phyloP scores from a whole-genome alignment of 306 rosid species.

The Inga laurina region DNA sequence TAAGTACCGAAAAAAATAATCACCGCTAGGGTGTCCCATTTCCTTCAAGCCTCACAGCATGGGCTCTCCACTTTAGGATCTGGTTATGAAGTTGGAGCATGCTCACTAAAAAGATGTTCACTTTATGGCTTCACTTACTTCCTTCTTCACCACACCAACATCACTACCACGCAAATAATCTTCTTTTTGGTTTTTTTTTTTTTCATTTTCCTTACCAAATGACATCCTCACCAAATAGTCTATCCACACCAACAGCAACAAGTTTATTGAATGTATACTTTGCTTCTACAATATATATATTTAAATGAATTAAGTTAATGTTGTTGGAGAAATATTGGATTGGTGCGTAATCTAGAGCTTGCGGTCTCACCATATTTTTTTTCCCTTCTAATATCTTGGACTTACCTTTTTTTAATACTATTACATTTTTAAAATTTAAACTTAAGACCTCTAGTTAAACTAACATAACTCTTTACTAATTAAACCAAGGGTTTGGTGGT shows the following conservation, averaged over 20 bases:
- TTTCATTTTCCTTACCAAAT: not conserved
- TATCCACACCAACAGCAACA: not conserved
- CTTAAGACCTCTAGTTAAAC: too few species aligned
- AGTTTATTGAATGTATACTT: not conserved
- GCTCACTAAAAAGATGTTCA: not conserved
- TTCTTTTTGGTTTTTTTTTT: not conserved
- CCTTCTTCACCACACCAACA: slow-evolving; percentile 2
- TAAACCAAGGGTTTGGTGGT: too few species aligned
- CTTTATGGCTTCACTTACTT: too few species aligned
- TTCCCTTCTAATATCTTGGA: too few species aligned
- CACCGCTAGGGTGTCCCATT: not conserved
- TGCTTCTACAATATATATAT: not conserved
- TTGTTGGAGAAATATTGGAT: slow-evolving; percentile 17
- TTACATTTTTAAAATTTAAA: accelerated
- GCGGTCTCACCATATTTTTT: slow-evolving; percentile 42
- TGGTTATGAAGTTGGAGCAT: slow-evolving; percentile 51
- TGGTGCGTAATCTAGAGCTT: slow-evolving; percentile 45
- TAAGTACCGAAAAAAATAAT: too few species aligned
- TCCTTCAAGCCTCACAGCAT: slow-evolving; percentile 49
- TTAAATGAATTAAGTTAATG: not conserved
- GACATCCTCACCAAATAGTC: not conserved
- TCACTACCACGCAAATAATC: slow-evolving; percentile 23
- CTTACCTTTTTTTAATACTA: too few species aligned
- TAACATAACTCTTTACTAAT: too few species aligned
- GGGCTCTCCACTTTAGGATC: slow-evolving; percentile 57